phyloP scores from a whole-genome alignment of 1,284 basidiomycete genomes.

The Clitocybe nebularis region DNA sequence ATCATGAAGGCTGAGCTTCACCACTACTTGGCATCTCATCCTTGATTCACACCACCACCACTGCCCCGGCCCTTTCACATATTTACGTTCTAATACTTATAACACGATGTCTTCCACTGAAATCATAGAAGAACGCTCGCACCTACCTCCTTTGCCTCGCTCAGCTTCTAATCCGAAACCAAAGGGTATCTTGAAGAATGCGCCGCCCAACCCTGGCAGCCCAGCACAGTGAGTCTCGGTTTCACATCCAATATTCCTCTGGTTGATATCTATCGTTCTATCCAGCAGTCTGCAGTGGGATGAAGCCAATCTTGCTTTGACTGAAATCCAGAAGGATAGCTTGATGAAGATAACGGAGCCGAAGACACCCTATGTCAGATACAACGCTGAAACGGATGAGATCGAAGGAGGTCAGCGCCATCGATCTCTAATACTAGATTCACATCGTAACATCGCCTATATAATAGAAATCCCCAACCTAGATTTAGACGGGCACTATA shows the following conservation, averaged over 20 bases:
- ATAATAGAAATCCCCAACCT: conserved; percentile 64
- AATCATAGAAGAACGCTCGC: conserved; percentile 35
- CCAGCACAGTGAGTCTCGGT: conserved; percentile 43
- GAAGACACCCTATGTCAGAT: conserved; percentile 93
- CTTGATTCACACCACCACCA: neutral
- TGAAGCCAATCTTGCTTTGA: conserved; percentile 85
- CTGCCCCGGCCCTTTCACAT: neutral
- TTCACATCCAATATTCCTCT: conserved; percentile 1
- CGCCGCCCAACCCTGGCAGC: conserved; percentile 41
- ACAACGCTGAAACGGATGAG: conserved; percentile 82
- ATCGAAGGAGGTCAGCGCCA: conserved; percentile 68
- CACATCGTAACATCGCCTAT: neutral
- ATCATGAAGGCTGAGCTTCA: no score
- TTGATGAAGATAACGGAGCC: conserved; percentile 96
- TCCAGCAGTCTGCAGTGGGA: conserved; percentile 78
- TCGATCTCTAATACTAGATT: conserved; percentile 6
- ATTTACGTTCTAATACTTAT: neutral
- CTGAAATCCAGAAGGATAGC: conserved; percentile 89
- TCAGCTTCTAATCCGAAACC: conserved; percentile 66
- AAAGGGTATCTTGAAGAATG: conserved; percentile 83
- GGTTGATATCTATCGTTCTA: conserved; percentile 3
- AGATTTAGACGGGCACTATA: conserved; percentile 43
- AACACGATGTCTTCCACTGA: conserved; percentile 31
- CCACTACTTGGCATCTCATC: neutral
- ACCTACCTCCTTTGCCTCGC: conserved; percentile 41